phyloP scores from a whole-genome alignment of 495 filamentous ascomycete species.

The Emericellopsis terricola region DNA sequence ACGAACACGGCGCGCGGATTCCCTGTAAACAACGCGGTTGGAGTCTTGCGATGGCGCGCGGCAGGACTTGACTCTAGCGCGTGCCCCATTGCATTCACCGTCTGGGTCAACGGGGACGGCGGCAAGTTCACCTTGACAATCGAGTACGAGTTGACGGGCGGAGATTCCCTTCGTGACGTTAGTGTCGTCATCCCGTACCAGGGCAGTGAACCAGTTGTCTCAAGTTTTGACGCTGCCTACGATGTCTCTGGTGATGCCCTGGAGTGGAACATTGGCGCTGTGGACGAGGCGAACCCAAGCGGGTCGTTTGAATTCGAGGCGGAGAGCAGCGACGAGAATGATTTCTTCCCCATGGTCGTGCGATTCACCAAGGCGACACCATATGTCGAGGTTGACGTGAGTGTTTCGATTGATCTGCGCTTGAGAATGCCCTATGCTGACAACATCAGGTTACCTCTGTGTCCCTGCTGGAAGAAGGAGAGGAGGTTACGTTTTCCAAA shows the following conservation, averaged over 20 bases:
- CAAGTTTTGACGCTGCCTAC: constrained; percentile 82
- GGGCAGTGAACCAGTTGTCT: constrained; percentile 68
- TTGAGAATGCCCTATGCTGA: constrained; percentile 5
- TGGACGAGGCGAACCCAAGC: constrained; percentile 61
- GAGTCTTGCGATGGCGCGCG: constrained; percentile 75
- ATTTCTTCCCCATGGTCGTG: constrained; percentile 95
- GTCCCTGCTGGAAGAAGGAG: constrained; percentile 57
- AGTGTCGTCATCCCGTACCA: constrained; percentile 70
- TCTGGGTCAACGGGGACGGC: constrained; percentile 83
- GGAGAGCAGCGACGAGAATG: constrained; percentile 61
- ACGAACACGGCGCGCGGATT: constrained; percentile 72
- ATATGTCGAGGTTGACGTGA: constrained; percentile 81
- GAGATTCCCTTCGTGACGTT: constrained; percentile 60
- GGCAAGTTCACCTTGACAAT: constrained; percentile 70
- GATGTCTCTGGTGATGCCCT: constrained; percentile 86
- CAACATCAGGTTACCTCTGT: constrained; percentile 44
- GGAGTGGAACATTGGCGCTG: constrained; percentile 77
- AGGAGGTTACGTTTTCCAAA: constrained; percentile 74
- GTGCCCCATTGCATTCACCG: constrained; percentile 80
- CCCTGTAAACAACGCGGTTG: constrained; percentile 77
- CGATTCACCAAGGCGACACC: constrained; percentile 73
- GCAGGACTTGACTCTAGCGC: constrained; percentile 54
- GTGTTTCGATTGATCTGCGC: constrained; percentile 7
- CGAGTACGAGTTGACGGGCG: constrained; percentile 80
- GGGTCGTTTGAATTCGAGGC: constrained; percentile 92